Percentiles rank a stretch among this genome's conserved stretches.
phyloP scores from a whole-genome alignment of 139 green algal species.

The Ettlia oleoabundans region DNA sequence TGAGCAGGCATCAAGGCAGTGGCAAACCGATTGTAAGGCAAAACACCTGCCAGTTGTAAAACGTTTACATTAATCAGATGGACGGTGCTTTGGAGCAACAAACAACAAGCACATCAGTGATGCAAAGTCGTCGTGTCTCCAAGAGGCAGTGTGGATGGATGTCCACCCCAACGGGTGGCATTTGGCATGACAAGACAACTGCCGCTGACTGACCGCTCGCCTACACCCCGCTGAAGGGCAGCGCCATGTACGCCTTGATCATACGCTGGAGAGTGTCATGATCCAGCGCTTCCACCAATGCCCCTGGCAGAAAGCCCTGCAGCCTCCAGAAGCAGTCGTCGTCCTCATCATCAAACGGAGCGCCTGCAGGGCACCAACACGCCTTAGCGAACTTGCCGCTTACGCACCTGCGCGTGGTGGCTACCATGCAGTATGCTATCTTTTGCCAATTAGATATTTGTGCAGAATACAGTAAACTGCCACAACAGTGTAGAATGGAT shows the following conservation, averaged over 20 bases:
- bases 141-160: no score
- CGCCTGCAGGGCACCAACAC: conserved; percentile 12
- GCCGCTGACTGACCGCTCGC: not conserved
- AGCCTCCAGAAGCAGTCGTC: conserved; percentile 33
- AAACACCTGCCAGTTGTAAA: no score
- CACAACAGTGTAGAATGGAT: no score
- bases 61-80: no score
- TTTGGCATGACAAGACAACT: not conserved
- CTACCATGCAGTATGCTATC: not conserved
- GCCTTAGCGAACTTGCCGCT: no score
- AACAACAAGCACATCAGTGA: no score
- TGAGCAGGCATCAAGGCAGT: no score
- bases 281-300: conserved; percentile 30
- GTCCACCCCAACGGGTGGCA: not conserved
- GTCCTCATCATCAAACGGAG: conserved; percentile 28
- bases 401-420: not conserved
- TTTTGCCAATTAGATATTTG: no score
- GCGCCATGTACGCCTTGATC: conserved; percentile 15
- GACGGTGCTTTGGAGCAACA: no score
- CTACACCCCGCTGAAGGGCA: conserved; percentile 25
- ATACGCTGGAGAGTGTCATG: conserved; percentile 20
- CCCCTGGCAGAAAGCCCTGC: conserved; percentile 27
- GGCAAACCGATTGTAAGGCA: no score
- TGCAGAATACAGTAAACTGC: no score
- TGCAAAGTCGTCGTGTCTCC: no score